Base-by-base conservation (phyloP, 331 rosid genomes). In the Malus hybrid region DNA sequence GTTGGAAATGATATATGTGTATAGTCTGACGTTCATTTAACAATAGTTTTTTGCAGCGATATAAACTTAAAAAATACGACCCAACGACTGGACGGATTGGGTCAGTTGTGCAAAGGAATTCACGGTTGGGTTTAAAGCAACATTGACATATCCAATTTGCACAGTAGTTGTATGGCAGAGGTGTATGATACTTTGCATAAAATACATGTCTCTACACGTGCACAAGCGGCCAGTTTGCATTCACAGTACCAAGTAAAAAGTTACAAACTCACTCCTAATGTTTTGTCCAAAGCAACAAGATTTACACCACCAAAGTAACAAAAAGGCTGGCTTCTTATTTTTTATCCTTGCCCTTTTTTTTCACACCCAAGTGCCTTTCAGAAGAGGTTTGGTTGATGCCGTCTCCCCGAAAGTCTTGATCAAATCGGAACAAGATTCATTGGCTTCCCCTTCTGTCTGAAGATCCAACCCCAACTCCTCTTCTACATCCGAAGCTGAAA, bases 361-460 rank as follows among this genome's bases (percentile, higher is more conserved):
- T 85, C 84, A 89, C 63, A 72, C 80, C 95, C 90, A 87, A 29
- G 85, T 79, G 56, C 92, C 90, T 69, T 77, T 76, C 64, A 89
- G 57, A 50, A 87, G 88, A 46, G 94, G 48, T 26, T 10, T 15
- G 1, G 85, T 75, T 12, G 90, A 71, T 11, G 74, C 74, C 15
- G 65, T 72, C 7, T 89, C 82, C 22, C 90, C 95, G 78, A 87
- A 86, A 68, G 82, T 89, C 36, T 71, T 64, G 34, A 89, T 68
- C 72, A 89, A 86, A 82, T 87, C 84, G 53, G 89, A 82, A 68
- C 82, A 82, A 34, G 82, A 73, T 15, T 70, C 74, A 53, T 81
- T 77, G 4, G 42, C 56, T 15, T 44, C 85, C 50, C 10, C 74
- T 33, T 73, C 82, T 1, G 81, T 70, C 65, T 67, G 30, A n/a